Evolutionary conservation across 2,329 filamentous ascomycete species (phyloP), one percentile per base, ranked within the genome.

Genomic region (Byssochlamys sp.): DNA sequence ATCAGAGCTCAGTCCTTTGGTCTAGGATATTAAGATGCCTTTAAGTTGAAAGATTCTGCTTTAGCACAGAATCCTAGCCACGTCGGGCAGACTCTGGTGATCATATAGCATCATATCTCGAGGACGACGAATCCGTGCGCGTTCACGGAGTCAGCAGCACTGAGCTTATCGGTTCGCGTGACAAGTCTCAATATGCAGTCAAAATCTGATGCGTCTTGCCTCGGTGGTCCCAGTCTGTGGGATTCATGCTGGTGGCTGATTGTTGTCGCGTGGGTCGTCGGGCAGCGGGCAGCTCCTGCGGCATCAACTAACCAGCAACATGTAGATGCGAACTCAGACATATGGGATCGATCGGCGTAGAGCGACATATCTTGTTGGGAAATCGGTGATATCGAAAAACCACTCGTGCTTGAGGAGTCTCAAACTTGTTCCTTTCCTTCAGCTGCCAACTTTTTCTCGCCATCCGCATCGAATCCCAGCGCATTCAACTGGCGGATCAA

Each of bases 401-500:
- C 39, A 24, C 39, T 19, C 5, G n/a, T 45, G 5, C 19, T 45
- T 6, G 39, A 45, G n/a, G 7, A 1, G n/a, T 24, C 49, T 51
- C 49, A 52, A 28, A 14, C n/a, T 5, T 31, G 12, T 27, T 53
- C 5, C 3, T 54, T 45, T 19, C 39, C 58, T 12, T 55, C 55
- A 10, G 59, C 14, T 3, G 45, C 62, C 3, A 66, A 67, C 65
- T 81, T 81, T 65, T 79, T 81, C 60, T 91, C 88, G 2, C 87
- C 90, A 9, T 95, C 88, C 0, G 83, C 75, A 71, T 95, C 88
- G 61, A 97, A 90, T 0, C 92, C 92, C 28, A 99, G 79, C 2
- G 83, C 81, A 66, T 95, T 89, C 57, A 99, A 77, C 71, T 97
- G 91, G 11, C 91, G 84, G 58, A 96, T 86, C 54, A 99, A 81